Evolutionary conservation across 306 rosid genomes (phyloP), one percentile per base, ranked within the genome.

Genomic region (Oemleria cerasiformis): DNA sequence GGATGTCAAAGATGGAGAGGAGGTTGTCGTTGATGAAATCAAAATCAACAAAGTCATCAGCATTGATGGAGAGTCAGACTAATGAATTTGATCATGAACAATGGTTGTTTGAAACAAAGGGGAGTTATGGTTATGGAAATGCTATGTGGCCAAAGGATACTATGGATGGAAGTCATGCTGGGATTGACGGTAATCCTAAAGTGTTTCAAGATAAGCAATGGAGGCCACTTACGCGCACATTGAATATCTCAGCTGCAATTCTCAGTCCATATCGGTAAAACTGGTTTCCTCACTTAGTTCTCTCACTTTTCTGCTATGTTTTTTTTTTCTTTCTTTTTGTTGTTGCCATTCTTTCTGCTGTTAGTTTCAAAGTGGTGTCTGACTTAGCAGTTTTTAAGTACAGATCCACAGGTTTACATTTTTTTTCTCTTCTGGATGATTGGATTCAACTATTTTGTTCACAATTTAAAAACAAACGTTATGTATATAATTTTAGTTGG

Each of bases 111-210:
- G 98, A 93, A 79, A 93, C 98, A 43, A 88, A 79, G 83, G 98
- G 97, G 13, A 93, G 97, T 63, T 93, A 93, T 83, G 98, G 98
- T 14, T 93, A 93, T 87, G 98, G 97, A 44, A 93, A 90, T 79
- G 98, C 97, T 73, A 84, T 93, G 56, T 93, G 98, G 98, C 94
- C 97, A 38, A 90, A 88, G 77, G 94, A 87, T 48, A 84, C 87
- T 19, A 88, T 85, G 63, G 84, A 74, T 80, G 98, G 83, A 16
- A 85, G 78, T 70, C 86, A 77, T 44, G 90, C 87, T 50, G 89
- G 81, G 45, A 67, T 54, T 70, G 36, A 30, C 36, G 67, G 36
- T 63, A 97, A 90, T 58, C 92, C 97, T 40, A 75, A 85, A 10
- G 97, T 88, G 65, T 84, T 90, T 54, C 81, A 87, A 82, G 87